phyloP scores from a whole-genome alignment of 139 green algal species.

The Zygnema circumcarinatum region DNA sequence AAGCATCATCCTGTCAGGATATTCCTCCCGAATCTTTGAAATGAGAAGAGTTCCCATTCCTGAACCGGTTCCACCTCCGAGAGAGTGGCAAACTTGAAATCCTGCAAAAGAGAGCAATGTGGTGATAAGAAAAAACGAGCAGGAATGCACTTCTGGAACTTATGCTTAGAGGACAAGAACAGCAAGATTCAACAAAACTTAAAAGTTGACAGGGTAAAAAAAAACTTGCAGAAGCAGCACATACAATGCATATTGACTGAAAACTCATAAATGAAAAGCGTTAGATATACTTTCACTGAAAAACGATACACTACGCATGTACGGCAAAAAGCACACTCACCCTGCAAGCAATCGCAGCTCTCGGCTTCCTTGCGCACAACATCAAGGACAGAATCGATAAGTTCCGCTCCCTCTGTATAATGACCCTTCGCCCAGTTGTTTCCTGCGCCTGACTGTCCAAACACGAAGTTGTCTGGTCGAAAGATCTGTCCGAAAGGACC shows the following conservation, averaged over 20 bases:
- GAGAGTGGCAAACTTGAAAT: constrained; percentile 96
- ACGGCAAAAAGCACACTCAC: too few relatives aligned
- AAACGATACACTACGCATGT: too few relatives aligned
- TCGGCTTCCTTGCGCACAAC: constrained; percentile 99
- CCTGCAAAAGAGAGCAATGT: too few relatives aligned
- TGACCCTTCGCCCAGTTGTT: constrained; percentile 99
- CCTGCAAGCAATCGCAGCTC: constrained; percentile 97
- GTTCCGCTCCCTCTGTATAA: constrained; percentile 99
- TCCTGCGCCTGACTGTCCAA: constrained; percentile 94
- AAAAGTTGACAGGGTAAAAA: too few relatives aligned
- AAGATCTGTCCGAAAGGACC: constrained; percentile 96
- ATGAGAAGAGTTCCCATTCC: constrained; percentile 99
- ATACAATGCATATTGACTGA: too few relatives aligned
- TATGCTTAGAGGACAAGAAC: too few relatives aligned
- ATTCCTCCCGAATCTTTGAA: constrained; percentile 98
- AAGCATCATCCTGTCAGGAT: constrained; percentile 98
- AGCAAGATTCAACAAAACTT: too few relatives aligned
- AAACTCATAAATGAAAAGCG: too few relatives aligned
- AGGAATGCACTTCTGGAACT: too few relatives aligned
- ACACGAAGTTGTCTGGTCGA: constrained; percentile 97
- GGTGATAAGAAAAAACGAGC: too few relatives aligned
- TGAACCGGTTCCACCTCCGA: constrained; percentile 95
- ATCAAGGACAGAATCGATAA: constrained; percentile 98
- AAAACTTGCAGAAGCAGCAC: too few relatives aligned
- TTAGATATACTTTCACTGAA: too few relatives aligned